phyloP scores from a whole-genome alignment of 106 monocot species.

The Phalaenopsis aphrodite region DNA sequence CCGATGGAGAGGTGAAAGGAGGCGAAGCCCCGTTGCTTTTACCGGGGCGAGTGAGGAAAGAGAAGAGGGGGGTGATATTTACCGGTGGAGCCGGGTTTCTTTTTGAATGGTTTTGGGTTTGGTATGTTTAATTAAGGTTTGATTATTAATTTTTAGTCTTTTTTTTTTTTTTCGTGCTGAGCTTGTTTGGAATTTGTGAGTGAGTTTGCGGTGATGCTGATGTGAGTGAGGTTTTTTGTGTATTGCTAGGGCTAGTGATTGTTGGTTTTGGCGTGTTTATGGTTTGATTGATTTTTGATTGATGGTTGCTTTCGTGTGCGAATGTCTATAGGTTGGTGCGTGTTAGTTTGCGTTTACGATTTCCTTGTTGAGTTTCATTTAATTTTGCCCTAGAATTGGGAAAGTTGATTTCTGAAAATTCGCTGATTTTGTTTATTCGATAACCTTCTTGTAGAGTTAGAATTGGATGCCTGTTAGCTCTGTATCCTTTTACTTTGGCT shows the following conservation, averaged over 20 bases:
- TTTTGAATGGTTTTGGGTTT: not conserved
- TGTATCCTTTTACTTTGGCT: not conserved
- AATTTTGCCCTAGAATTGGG: not conserved
- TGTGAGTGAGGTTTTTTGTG: slow-evolving; percentile 1
- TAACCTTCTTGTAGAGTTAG: not conserved
- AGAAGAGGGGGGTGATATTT: not conserved
- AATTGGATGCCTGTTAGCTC: not conserved
- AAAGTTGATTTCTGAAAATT: no score
- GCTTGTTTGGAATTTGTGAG: not conserved
- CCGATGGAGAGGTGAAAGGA: slow-evolving; percentile 1
- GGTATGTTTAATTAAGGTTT: not conserved
- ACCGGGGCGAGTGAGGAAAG: not conserved
- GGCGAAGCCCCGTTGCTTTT: not conserved
- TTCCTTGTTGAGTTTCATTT: not conserved
- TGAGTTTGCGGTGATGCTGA: not conserved
- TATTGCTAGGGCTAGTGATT: slow-evolving; percentile 1
- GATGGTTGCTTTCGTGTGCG: not conserved
- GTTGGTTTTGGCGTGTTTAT: not conserved
- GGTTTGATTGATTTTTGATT: not conserved
- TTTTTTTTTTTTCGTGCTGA: not conserved
- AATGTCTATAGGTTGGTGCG: not conserved
- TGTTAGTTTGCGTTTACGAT: not conserved
- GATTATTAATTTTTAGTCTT: not conserved
- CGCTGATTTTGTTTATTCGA: not conserved
- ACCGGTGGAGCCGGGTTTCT: not conserved